Percentiles rank a stretch among this genome's conserved stretches.
phyloP scores from a whole-genome alignment of 352 stramenopile genomes.

The Pythium volutum region DNA sequence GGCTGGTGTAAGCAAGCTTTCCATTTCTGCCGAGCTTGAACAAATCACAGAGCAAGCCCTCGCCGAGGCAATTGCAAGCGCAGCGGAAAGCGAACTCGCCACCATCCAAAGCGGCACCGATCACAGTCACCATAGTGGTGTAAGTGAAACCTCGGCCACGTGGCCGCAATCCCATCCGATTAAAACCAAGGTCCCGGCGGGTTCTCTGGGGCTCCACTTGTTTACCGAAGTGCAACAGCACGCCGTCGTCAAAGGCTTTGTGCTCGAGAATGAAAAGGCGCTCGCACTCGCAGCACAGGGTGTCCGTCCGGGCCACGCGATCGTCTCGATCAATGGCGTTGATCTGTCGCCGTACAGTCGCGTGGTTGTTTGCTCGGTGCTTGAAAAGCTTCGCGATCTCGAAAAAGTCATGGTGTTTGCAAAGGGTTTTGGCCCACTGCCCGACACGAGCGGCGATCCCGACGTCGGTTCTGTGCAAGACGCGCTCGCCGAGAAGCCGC shows the following conservation, averaged over 20 bases:
- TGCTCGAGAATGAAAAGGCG: slow-evolving; percentile 44
- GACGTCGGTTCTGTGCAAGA: slow-evolving; percentile 24
- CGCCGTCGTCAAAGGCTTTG: slow-evolving; percentile 55
- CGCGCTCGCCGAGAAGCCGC: slow-evolving; percentile 35
- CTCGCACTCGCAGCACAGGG: slow-evolving; percentile 30
- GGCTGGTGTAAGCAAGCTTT: neutral
- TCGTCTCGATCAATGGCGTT: slow-evolving; percentile 57
- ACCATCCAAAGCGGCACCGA: neutral
- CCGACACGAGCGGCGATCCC: slow-evolving; percentile 19
- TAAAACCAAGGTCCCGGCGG: slow-evolving; percentile 35
- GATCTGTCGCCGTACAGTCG: slow-evolving; percentile 39
- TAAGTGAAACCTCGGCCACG: neutral
- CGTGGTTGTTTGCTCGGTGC: slow-evolving; percentile 38
- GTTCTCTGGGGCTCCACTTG: slow-evolving; percentile 58
- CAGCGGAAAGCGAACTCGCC: slow-evolving; percentile 11
- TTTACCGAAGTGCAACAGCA: slow-evolving; percentile 52
- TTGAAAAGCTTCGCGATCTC: slow-evolving; percentile 47
- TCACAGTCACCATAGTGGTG: neutral
- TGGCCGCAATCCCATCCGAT: slow-evolving; percentile 34
- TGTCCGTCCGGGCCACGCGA: slow-evolving; percentile 34
- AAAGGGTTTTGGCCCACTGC: slow-evolving; percentile 30
- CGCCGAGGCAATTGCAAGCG: slow-evolving; percentile 6
- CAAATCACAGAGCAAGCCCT: slow-evolving; percentile 19
- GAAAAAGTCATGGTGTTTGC: slow-evolving; percentile 58
- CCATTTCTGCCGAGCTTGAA: slow-evolving; percentile 4